phyloP scores from a whole-genome alignment of 176 grass and related monocot species.

The Microstegium vimineum region DNA sequence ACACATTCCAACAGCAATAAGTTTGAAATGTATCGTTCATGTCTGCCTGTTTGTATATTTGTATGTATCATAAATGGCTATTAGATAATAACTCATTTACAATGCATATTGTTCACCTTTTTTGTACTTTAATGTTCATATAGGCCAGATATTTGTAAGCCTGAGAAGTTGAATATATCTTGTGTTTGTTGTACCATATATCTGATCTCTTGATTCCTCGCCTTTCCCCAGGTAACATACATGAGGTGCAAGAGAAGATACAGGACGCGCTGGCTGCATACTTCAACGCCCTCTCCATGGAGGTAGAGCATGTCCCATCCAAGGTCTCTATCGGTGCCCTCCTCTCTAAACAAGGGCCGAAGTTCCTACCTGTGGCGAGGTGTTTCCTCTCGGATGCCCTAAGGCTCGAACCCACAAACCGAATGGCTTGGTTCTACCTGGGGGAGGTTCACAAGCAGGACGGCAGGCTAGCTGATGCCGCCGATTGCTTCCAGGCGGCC shows the following conservation, averaged over 20 bases:
- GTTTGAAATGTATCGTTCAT: not conserved
- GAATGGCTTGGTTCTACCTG: constrained; percentile 83
- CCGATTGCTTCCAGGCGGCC: constrained; percentile 89
- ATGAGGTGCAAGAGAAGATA: constrained; percentile 45
- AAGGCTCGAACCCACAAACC: constrained; percentile 73
- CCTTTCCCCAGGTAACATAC: constrained; percentile 52
- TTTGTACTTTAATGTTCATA: not conserved
- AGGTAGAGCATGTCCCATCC: constrained; percentile 70
- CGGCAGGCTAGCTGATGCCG: constrained; percentile 69
- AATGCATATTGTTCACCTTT: not conserved
- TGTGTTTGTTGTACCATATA: not conserved
- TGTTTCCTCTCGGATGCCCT: constrained; percentile 90
- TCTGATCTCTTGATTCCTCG: not conserved
- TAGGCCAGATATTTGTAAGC: not conserved
- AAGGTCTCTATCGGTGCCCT: constrained; percentile 78
- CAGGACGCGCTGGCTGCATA: constrained; percentile 56
- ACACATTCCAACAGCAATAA: no score
- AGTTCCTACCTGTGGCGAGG: constrained; percentile 67
- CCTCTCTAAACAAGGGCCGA: constrained; percentile 59
- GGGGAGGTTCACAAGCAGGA: constrained; percentile 85
- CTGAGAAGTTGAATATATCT: not conserved
- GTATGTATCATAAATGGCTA: not conserved
- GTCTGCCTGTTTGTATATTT: not conserved
- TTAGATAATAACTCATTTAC: not conserved
- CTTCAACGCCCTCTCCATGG: constrained; percentile 58